Conservation (phyloP, 352 stramenopile species). For the Phytophthora palmivora region DNA sequence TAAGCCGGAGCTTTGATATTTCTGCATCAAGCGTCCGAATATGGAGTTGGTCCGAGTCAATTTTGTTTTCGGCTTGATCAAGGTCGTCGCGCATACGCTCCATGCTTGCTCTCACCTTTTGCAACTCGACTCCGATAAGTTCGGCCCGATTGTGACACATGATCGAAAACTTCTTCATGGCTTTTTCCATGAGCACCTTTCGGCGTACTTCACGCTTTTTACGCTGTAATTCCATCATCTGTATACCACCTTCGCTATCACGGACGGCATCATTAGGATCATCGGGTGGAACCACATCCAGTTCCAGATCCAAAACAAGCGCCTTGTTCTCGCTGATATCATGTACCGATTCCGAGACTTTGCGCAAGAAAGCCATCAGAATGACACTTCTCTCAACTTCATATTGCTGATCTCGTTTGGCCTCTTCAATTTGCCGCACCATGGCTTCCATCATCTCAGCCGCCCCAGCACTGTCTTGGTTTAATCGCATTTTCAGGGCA, state of each 20-base stretch:
- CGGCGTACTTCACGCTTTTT: constrained; percentile 76
- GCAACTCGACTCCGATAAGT: constrained; percentile 65
- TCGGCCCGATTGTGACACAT: constrained; percentile 65
- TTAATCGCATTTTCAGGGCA: constrained; percentile 72
- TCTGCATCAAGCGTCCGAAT: constrained; percentile 72
- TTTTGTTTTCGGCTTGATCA: constrained; percentile 74
- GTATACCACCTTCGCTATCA: constrained; percentile 26
- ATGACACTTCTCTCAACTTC: constrained; percentile 60
- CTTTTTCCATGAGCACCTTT: constrained; percentile 78
- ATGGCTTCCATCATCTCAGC: constrained; percentile 73
- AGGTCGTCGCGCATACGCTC: constrained; percentile 59
- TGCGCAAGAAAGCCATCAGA: constrained; percentile 60
- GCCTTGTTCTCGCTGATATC: constrained; percentile 58
- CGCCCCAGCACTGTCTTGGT: constrained; percentile 73
- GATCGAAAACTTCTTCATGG: constrained; percentile 74
- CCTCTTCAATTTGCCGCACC: constrained; percentile 71
- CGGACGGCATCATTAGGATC: constrained; percentile 25
- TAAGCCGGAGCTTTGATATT: constrained; percentile 67
- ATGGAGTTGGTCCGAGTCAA: constrained; percentile 71
- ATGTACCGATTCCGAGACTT: constrained; percentile 65
- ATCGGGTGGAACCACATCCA: constrained; percentile 37
- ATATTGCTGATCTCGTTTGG: constrained; percentile 67
- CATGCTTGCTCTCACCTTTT: constrained; percentile 52
- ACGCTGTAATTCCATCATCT: constrained; percentile 66
- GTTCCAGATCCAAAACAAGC: constrained; percentile 58